Conservation (phyloP, 345 rosid species). For the Toxicodendron radicans region DNA sequence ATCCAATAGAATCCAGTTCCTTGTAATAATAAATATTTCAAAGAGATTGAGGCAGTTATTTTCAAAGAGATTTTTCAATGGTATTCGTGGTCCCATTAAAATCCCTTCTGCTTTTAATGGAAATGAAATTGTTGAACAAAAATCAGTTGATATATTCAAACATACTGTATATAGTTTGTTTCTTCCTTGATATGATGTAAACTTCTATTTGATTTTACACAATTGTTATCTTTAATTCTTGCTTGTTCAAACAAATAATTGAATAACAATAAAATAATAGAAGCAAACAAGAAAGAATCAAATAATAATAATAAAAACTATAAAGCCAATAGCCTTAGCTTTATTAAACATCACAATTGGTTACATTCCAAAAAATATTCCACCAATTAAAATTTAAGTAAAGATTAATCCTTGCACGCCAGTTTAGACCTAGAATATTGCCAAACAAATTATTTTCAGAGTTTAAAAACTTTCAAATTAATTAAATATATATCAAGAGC, state of each 20-base stretch:
- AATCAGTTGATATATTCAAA: too few species aligned
- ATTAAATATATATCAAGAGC: background rate
- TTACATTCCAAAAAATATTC: too few species aligned
- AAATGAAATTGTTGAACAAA: too few species aligned
- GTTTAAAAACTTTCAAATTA: too few species aligned
- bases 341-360: background rate
- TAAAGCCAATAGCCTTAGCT: background rate
- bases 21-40: conserved; percentile 5
- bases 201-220: background rate
- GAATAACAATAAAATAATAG: background rate
- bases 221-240: background rate
- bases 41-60: background rate
- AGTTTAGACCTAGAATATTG: background rate
- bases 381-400: background rate
- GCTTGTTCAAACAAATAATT: too few species aligned
- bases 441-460: background rate
- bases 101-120: background rate
- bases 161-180: too few species aligned
- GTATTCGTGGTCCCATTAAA: conserved; percentile 15
- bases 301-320: too few species aligned
- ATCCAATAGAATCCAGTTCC: conserved; percentile 3
- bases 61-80: background rate
- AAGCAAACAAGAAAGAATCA: too few species aligned
- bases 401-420: conserved; percentile 8
- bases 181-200: too few species aligned